Evolutionary conservation across 371 early-diverging fungal genomes (phyloP).

Genomic region (Apophysomyces ossiformis): DNA sequence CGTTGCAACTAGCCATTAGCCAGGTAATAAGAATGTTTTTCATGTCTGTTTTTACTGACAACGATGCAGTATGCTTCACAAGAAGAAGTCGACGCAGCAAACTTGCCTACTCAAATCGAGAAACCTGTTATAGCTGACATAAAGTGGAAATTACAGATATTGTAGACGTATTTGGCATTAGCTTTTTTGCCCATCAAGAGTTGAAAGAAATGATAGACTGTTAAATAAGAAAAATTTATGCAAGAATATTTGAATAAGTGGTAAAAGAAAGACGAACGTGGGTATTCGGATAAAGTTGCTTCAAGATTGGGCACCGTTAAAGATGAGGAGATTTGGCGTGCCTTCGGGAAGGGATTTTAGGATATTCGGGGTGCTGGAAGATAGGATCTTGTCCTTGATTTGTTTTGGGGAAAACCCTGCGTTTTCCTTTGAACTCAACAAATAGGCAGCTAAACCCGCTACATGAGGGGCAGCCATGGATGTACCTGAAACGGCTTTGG

Average conservation of each 20-base stretch:
- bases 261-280: not conserved
- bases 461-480: slow-evolving; percentile 99
- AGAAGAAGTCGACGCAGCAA: slow-evolving; percentile 47
- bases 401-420: slow-evolving; percentile 73
- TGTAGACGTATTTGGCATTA: slow-evolving; percentile 12
- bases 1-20: slow-evolving; percentile 41
- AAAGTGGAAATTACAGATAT: slow-evolving; percentile 50
- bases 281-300: slow-evolving; percentile 3
- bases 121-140: slow-evolving; percentile 47
- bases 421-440: slow-evolving; percentile 67
- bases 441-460: slow-evolving; percentile 91
- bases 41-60: not conserved
- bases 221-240: not conserved
- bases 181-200: slow-evolving; percentile 3
- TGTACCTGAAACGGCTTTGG: slow-evolving; percentile 94
- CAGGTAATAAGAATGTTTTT: slow-evolving; percentile 27
- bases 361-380: slow-evolving; percentile 65
- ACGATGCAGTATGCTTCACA: slow-evolving; percentile 39
- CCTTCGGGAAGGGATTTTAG: slow-evolving; percentile 66
- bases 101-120: slow-evolving; percentile 36
- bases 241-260: too few species aligned
- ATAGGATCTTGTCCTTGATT: slow-evolving; percentile 78
- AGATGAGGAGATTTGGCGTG: slow-evolving; percentile 85
- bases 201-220: not conserved
- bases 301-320: slow-evolving; percentile 55